Evolutionary conservation across 2,329 filamentous ascomycete genomes (phyloP).

Genomic region (Polychaeton citri): DNA sequence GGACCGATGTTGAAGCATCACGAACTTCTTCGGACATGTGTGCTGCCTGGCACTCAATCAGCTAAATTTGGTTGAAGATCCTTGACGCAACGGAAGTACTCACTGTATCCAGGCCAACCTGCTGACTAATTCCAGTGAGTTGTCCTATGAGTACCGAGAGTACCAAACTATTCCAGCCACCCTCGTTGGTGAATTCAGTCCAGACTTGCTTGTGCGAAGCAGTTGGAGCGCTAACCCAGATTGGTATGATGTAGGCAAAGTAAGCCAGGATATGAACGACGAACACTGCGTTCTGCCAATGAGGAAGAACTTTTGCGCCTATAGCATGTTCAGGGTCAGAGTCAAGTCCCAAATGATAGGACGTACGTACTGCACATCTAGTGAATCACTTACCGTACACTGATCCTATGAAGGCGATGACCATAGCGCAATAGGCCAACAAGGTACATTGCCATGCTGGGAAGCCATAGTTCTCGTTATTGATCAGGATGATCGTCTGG

Average conservation of each 20-base stretch:
- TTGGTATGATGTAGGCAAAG: slow-evolving; percentile 7
- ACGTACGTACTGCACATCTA: too few relatives aligned
- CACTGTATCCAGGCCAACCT: background rate
- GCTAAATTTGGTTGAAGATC: too few relatives aligned
- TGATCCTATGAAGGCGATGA: slow-evolving; percentile 28
- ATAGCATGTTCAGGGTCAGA: too few relatives aligned
- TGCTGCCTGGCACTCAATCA: too few relatives aligned
- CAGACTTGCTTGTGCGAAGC: background rate
- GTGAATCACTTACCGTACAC: slow-evolving; percentile 26
- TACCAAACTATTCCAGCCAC: slow-evolving; percentile 6
- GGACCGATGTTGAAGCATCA: background rate
- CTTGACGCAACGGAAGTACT: background rate
- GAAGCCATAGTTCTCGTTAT: slow-evolving; percentile 10
- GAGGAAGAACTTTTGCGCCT: too few relatives aligned
- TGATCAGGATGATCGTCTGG: slow-evolving; percentile 17
- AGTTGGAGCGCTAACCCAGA: background rate
- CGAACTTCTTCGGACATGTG: background rate
- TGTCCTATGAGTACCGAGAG: slow-evolving; percentile 4
- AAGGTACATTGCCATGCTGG: slow-evolving; percentile 22
- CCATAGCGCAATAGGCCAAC: slow-evolving; percentile 30
- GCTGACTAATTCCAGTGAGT: slow-evolving; percentile 1
- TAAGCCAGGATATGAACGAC: slow-evolving; percentile 7
- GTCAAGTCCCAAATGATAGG: too few relatives aligned
- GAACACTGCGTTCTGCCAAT: slow-evolving; percentile 31
- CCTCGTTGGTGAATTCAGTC: slow-evolving; percentile 4